These are phyloP conservation scores for Populus tremula DNA, from an alignment of 345 rosid genomes.

Conservation along the genomic window DNA sequence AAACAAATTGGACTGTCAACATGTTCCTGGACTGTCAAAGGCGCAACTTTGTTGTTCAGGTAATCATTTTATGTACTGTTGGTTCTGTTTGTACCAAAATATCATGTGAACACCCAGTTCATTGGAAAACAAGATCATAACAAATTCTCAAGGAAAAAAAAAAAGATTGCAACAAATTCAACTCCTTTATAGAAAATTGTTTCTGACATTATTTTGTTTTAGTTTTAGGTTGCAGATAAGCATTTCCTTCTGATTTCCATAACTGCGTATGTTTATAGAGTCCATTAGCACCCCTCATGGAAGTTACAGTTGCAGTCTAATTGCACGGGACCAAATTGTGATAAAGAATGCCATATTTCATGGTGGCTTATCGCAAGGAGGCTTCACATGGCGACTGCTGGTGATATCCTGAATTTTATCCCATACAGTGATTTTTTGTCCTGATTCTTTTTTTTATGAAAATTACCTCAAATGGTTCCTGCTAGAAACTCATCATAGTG, in stretches of 20 bases:
- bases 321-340: background rate
- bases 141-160: too few relatives aligned
- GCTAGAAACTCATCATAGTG: background rate
- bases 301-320: background rate
- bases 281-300: background rate
- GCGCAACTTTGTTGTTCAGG: constrained; percentile 97
- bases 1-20: constrained; percentile 76
- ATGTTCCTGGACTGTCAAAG: constrained; percentile 98
- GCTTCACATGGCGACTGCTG: background rate
- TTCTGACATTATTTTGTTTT: background rate
- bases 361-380: background rate
- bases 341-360: background rate
- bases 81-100: background rate
- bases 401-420: background rate
- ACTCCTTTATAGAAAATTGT: background rate
- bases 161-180: background rate
- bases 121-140: background rate
- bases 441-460: background rate
- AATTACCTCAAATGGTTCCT: background rate
- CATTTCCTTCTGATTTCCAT: background rate
- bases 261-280: background rate
- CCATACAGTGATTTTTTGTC: background rate
- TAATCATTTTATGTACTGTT: constrained; percentile 25
- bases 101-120: background rate
- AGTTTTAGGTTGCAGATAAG: background rate